phyloP scores from a whole-genome alignment of 2,329 filamentous ascomycete genomes.

The Aureobasidium leucospermi region DNA sequence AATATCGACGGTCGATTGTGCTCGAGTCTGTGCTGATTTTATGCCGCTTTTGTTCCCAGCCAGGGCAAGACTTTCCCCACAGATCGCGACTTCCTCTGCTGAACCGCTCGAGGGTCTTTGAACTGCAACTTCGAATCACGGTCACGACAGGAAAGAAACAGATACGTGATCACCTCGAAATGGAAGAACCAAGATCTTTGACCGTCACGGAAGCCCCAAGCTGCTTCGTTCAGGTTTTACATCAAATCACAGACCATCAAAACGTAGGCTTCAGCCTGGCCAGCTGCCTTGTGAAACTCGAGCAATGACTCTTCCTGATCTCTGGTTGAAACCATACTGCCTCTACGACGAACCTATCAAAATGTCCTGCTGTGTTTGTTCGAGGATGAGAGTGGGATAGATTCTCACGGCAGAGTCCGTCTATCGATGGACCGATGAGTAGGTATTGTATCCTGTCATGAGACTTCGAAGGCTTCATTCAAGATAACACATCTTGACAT shows the following conservation, averaged over 20 bases:
- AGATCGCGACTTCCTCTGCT: neutral
- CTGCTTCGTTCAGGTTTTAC: neutral
- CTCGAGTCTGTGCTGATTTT: slow-evolving; percentile 13
- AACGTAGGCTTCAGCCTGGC: neutral
- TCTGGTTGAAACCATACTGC: too few species aligned
- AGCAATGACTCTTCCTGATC: neutral
- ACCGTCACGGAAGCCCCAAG: neutral
- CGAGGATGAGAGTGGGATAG: too few species aligned
- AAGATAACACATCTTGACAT: too few species aligned
- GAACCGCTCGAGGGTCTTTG: neutral
- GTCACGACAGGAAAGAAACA: too few species aligned
- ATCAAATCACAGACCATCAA: neutral
- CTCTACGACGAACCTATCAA: too few species aligned
- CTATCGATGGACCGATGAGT: too few species aligned
- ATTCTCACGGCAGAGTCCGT: too few species aligned
- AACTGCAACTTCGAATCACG: neutral
- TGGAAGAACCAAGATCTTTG: too few species aligned
- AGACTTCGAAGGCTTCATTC: too few species aligned
- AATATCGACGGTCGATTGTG: slow-evolving; percentile 10
- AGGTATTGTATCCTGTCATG: too few species aligned
- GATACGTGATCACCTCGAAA: too few species aligned
- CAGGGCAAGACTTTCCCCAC: neutral
- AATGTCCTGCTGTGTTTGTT: too few species aligned
- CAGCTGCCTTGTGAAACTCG: neutral
- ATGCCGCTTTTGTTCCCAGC: slow-evolving; percentile 4